phyloP scores from a whole-genome alignment of 345 rosid species.

The Heritiera littoralis region DNA sequence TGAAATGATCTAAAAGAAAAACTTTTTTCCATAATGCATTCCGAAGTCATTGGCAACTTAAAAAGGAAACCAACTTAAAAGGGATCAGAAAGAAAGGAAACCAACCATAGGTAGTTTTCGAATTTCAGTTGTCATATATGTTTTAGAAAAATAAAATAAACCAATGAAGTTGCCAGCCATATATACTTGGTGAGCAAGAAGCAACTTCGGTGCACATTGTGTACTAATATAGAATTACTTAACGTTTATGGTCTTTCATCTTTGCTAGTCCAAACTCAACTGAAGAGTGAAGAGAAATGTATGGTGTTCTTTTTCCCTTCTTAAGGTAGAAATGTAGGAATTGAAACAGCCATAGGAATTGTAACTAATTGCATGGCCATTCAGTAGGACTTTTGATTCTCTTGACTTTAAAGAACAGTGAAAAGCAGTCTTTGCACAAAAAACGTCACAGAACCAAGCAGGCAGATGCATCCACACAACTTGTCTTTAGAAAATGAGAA shows the following conservation, averaged over 20 bases:
- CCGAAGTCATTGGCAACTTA: neutral
- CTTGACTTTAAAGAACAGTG: neutral
- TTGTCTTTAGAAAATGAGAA: constrained; percentile 24
- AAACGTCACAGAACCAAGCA: constrained; percentile 26
- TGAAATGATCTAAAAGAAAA: too few species aligned
- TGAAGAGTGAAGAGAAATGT: too few species aligned
- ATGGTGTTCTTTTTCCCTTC: too few species aligned
- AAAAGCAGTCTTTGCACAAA: neutral
- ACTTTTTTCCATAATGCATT: too few species aligned
- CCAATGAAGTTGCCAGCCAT: too few species aligned
- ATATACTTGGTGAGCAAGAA: too few species aligned
- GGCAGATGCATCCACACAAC: constrained; percentile 22
- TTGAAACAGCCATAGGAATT: too few species aligned
- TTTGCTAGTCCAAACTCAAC: too few species aligned
- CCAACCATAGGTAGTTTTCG: too few species aligned
- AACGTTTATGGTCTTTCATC: too few species aligned
- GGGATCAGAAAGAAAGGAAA: neutral
- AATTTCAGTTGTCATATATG: neutral
- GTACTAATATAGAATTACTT: neutral
- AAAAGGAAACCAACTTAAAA: neutral
- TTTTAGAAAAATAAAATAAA: too few species aligned
- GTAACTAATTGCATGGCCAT: neutral
- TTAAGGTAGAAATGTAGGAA: too few species aligned
- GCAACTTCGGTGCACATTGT: neutral
- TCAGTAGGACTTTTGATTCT: neutral